These are phyloP conservation scores for Zymoseptoria pseudotritici DNA, from an alignment of 2,329 filamentous ascomycete species.

Conservation along the genomic window DNA sequence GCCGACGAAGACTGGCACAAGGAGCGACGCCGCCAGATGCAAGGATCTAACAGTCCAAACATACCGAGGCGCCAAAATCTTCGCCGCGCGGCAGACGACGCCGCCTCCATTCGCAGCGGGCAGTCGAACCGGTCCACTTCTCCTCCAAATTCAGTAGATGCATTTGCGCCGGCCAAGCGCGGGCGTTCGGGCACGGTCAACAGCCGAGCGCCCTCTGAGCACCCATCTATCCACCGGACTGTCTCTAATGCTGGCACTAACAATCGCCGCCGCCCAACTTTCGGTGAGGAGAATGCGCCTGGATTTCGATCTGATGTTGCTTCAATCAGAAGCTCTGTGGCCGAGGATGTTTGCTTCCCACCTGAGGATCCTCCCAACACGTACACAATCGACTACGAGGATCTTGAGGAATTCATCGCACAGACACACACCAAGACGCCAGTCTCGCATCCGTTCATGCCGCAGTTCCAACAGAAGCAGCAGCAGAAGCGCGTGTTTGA, in stretches of 20 bases:
- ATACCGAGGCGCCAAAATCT: slow-evolving; percentile 38
- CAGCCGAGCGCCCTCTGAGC: slow-evolving; percentile 49
- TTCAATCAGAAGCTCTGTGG: slow-evolving; percentile 61
- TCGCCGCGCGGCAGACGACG: slow-evolving; percentile 28
- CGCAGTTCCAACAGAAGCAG: slow-evolving; percentile 20
- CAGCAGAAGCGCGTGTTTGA: slow-evolving; percentile 46
- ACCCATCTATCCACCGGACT: slow-evolving; percentile 60
- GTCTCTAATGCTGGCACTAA: slow-evolving; percentile 56
- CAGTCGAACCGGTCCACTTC: slow-evolving; percentile 56
- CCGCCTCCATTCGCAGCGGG: slow-evolving; percentile 13
- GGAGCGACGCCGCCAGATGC: slow-evolving; percentile 17
- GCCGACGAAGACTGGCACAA: slow-evolving; percentile 28
- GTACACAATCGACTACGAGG: slow-evolving; percentile 83
- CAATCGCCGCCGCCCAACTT: slow-evolving; percentile 49
- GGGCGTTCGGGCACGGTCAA: slow-evolving; percentile 65
- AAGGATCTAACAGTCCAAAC: slow-evolving; percentile 29
- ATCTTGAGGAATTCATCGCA: slow-evolving; percentile 82
- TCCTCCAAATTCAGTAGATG: slow-evolving; percentile 94
- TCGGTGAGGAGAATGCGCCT: slow-evolving; percentile 51
- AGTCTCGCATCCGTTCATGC: slow-evolving; percentile 36
- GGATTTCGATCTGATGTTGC: slow-evolving; percentile 54
- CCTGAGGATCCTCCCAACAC: slow-evolving; percentile 72
- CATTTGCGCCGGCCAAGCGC: slow-evolving; percentile 84
- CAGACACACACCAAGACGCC: slow-evolving; percentile 45
- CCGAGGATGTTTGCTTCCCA: slow-evolving; percentile 86